These are phyloP conservation scores for Plenodomus lindquistii DNA, from an alignment of 2,329 filamentous ascomycete species.

Conservation along the genomic window DNA sequence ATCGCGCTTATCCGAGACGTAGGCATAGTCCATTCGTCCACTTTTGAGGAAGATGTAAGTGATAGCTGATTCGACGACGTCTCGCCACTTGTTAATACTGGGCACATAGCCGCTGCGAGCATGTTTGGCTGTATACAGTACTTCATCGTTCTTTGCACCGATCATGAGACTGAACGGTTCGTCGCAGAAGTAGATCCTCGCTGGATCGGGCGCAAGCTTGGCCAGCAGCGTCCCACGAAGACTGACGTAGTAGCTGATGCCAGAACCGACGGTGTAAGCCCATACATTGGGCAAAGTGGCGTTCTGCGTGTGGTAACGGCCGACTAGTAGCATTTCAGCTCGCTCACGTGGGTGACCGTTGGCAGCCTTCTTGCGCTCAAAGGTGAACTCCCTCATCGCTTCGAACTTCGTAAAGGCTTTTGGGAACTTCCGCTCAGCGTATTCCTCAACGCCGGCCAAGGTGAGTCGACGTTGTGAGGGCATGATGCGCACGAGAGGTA, in stretches of 20 bases:
- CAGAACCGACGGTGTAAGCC: neutral
- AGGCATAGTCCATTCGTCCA: neutral
- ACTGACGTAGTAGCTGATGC: constrained; percentile 1
- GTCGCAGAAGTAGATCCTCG: neutral
- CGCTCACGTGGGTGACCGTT: neutral
- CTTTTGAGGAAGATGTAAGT: constrained; percentile 7
- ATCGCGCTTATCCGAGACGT: neutral
- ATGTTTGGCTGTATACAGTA: neutral
- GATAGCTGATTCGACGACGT: constrained; percentile 6
- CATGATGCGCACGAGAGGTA: neutral
- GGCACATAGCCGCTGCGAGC: neutral
- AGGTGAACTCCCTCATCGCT: neutral
- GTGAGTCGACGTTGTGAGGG: neutral
- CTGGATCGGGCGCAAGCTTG: neutral
- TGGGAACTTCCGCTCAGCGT: neutral
- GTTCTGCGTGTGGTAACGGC: constrained; percentile 1
- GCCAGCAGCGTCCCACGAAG: neutral
- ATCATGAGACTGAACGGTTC: neutral
- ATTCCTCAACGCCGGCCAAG: neutral
- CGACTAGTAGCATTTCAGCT: constrained; percentile 4
- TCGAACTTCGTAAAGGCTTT: neutral
- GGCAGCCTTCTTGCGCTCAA: neutral
- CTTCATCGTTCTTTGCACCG: neutral
- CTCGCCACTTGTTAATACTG: neutral
- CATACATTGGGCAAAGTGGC: constrained; percentile 4